phyloP scores from a whole-genome alignment of 2,329 filamentous ascomycete species.

The Phyllosticta citribraziliensis region DNA sequence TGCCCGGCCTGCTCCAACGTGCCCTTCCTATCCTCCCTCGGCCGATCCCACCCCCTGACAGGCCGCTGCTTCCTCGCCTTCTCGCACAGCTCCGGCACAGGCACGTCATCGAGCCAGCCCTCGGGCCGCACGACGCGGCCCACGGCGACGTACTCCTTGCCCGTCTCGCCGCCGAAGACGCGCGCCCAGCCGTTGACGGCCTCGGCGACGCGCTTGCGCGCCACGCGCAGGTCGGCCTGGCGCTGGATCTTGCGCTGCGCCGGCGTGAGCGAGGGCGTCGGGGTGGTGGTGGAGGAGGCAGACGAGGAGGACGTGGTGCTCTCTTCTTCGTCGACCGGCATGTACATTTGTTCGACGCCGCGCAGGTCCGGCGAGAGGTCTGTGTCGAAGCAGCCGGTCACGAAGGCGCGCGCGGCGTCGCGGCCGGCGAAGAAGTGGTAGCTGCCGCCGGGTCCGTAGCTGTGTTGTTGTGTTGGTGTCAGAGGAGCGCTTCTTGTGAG shows the following conservation, averaged over 20 bases:
- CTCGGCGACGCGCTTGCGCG: constrained; percentile 54
- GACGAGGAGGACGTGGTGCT: not conserved
- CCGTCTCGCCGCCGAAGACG: constrained; percentile 62
- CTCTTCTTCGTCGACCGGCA: constrained; percentile 51
- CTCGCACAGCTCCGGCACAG: constrained; percentile 58
- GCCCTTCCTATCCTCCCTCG: constrained; percentile 22
- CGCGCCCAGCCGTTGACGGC: constrained; percentile 70
- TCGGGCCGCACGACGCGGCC: constrained; percentile 59
- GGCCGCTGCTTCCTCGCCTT: constrained; percentile 58
- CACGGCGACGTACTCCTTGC: constrained; percentile 70
- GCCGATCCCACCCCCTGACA: constrained; percentile 33
- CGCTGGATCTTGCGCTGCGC: constrained; percentile 41
- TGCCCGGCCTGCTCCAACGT: constrained; percentile 17
- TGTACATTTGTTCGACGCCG: constrained; percentile 78
- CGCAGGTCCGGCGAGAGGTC: constrained; percentile 77
- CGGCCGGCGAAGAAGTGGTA: constrained; percentile 81
- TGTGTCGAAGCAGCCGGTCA: constrained; percentile 85
- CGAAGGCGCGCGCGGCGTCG: constrained; percentile 79
- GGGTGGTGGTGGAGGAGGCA: no score
- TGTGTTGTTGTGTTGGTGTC: not conserved
- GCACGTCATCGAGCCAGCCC: constrained; percentile 49
- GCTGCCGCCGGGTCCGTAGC: constrained; percentile 60
- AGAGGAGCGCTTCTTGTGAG: not conserved
- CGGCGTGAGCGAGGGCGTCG: constrained; percentile 11
- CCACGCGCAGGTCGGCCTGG: constrained; percentile 54